These are phyloP conservation scores for Coniosporium tulheliwenetii DNA, from an alignment of 2,329 filamentous ascomycete species.

Conservation along the genomic window DNA sequence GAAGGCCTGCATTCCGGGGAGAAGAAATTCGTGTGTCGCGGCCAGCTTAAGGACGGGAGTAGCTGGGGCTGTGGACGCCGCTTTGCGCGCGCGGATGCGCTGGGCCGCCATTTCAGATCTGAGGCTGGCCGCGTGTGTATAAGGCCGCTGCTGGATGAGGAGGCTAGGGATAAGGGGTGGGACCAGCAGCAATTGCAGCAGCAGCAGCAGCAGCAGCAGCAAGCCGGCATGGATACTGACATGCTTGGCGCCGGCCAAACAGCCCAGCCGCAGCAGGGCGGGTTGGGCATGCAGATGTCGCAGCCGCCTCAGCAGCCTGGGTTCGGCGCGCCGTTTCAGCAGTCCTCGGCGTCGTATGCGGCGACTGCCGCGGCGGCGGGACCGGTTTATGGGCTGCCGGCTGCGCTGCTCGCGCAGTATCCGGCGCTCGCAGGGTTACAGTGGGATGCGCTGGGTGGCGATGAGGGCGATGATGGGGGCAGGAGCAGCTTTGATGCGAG, in stretches of 20 bases:
- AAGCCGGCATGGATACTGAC: conserved; percentile 6
- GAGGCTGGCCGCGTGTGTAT: conserved; percentile 95
- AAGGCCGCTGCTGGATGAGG: conserved; percentile 91
- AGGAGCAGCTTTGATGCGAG: conserved; percentile 64
- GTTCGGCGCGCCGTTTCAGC: conserved; percentile 12
- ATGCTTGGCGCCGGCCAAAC: not conserved
- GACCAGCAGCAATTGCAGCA: conserved; percentile 44
- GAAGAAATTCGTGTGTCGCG: conserved; percentile 97
- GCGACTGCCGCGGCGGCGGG: conserved; percentile 43
- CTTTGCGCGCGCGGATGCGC: conserved; percentile 87
- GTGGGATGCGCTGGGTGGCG: conserved; percentile 57
- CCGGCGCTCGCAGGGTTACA: conserved; percentile 83
- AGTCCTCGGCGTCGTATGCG: conserved; percentile 4
- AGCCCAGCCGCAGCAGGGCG: conserved; percentile 17
- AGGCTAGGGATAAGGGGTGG: conserved; percentile 70
- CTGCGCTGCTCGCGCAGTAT: conserved; percentile 79
- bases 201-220: conserved; percentile 36
- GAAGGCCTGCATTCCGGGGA: conserved; percentile 92
- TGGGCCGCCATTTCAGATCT: conserved; percentile 87
- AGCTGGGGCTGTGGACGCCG: conserved; percentile 87
- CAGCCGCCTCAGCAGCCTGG: conserved; percentile 38
- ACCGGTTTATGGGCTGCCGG: conserved; percentile 50
- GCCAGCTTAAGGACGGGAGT: conserved; percentile 66
- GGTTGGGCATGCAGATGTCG: conserved; percentile 41
- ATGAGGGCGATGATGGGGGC: conserved; percentile 52